These are phyloP conservation scores for Calamus simplicifolius DNA, from an alignment of 176 grass and related monocot genomes.

Conservation along the genomic window DNA sequence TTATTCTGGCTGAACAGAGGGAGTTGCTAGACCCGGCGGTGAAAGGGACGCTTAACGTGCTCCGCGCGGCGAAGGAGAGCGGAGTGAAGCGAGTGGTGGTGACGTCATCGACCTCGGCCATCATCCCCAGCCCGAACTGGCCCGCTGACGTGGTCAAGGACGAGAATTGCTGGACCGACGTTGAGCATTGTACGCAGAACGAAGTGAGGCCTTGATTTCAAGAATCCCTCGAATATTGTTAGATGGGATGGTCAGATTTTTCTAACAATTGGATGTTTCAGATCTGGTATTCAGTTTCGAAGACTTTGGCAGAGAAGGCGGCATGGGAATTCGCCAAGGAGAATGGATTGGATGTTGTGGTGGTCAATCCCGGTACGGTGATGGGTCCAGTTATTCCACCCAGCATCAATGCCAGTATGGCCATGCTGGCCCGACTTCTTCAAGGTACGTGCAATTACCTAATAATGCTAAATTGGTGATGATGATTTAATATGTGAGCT, in stretches of 20 bases:
- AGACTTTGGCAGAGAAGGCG: constrained; percentile 78
- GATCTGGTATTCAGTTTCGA: constrained; percentile 89
- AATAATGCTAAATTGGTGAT: too few species aligned
- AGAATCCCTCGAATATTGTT: not conserved
- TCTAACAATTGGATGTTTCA: constrained; percentile 3
- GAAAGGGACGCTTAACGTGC: constrained; percentile 69
- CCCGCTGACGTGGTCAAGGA: constrained; percentile 54
- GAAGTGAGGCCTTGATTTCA: constrained; percentile 28
- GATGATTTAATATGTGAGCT: too few species aligned
- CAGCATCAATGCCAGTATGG: constrained; percentile 65
- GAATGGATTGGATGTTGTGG: constrained; percentile 65
- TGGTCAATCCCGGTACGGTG: constrained; percentile 70
- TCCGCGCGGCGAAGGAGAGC: constrained; percentile 54
- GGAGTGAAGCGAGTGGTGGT: constrained; percentile 60
- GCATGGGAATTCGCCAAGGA: constrained; percentile 90
- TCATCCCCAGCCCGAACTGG: constrained; percentile 48
- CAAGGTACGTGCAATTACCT: constrained; percentile 20
- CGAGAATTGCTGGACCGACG: constrained; percentile 75
- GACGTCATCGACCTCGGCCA: constrained; percentile 60
- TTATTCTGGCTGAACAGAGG: constrained; percentile 23
- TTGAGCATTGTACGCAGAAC: constrained; percentile 74
- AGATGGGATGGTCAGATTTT: not conserved
- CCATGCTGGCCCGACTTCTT: constrained; percentile 49
- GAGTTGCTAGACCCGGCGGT: constrained; percentile 71
- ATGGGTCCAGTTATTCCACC: constrained; percentile 69